A percentile compares a stretch with the other conserved stretches of the same genome.
Evolutionary conservation across 148 eudicot genomes (phyloP).

Genomic region (Cornus suecica): DNA sequence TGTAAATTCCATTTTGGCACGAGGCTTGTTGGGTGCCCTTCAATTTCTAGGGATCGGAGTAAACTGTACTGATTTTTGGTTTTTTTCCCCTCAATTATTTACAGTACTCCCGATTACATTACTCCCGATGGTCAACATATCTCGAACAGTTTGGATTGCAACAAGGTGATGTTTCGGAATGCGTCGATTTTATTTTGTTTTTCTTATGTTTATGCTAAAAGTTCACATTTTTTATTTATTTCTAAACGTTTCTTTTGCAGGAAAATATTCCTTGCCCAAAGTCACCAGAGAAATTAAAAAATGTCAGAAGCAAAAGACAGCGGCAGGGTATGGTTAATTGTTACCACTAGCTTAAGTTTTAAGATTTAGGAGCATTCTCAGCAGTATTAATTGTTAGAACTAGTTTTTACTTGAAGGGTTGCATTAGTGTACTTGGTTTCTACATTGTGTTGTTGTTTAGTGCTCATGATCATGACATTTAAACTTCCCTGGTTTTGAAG

Average conservation of each 20-base stretch:
- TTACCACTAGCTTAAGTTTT: not conserved
- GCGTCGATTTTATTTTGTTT: not conserved
- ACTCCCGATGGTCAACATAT: conserved; percentile 69
- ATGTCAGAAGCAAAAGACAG: conserved; percentile 50
- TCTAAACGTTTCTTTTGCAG: conserved; percentile 26
- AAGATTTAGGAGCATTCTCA: not conserved
- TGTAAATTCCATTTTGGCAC: not conserved
- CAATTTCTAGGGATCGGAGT: not conserved
- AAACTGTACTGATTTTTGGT: conserved; percentile 2
- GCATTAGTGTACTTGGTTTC: not conserved
- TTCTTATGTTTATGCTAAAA: not conserved
- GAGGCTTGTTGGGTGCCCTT: not conserved
- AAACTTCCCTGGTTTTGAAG: too few relatives aligned
- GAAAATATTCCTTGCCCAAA: conserved; percentile 67
- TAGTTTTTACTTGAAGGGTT: not conserved
- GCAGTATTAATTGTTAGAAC: not conserved
- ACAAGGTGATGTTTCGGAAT: conserved; percentile 40
- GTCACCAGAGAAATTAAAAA: conserved; percentile 76
- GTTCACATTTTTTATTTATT: not conserved
- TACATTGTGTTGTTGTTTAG: not conserved
- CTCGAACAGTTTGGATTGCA: conserved; percentile 49
- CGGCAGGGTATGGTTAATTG: conserved; percentile 47
- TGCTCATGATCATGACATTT: not conserved
- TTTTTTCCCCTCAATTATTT: not conserved
- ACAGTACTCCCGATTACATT: conserved; percentile 92